Base-by-base conservation (phyloP, 352 stramenopile genomes). In the Phytophthora multivora region DNA sequence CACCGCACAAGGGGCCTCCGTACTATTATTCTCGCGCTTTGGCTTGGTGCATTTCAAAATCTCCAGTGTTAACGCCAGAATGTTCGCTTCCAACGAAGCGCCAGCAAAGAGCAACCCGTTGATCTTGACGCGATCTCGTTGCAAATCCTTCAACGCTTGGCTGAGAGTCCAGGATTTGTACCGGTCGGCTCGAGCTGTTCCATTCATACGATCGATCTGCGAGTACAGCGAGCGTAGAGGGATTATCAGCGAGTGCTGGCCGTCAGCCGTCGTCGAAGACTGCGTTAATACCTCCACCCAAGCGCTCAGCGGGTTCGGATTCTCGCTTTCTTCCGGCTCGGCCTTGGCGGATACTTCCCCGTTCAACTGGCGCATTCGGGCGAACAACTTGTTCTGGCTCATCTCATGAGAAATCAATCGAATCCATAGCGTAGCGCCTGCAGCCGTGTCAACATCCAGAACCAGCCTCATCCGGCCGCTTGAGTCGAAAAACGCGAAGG, bases 401-500 rank as follows among this genome's bases (percentile, higher is more conserved):
- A 88, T 64, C 50, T 90, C 77, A 7, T 45, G 48, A 23, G 58
- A 61, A 40, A 92, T 88, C 10, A 73, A 53, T 16, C 38, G n/a
- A 9, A 77, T 59, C 83, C 83, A 92, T 23, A 59, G 40, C 16
- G 63, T 63, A 16, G 71, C 71, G 25, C 89, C 79, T 8, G 39
- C 47, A 2, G 63, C 39, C 5, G 68, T 79, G 9, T 59, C 57
- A 2, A 90, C 77, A 33, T 92, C 83, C 40, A 92, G 8, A 0
- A 89, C 77, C 7, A 86, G 56, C 7, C 59, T 61, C 45, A 89
- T 71, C 16, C 69, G 79, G 18, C 73, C 73, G 1, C 56, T 49
- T 26, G 40, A n/a, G 39, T 89, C 83, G 54, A 91, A 90, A 7
- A 91, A 73, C 0, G 83, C 83, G 18, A 91, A 84, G n/a, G 80